Conservation (phyloP, 352 stramenopile genomes). For the Phytophthora meadii region DNA sequence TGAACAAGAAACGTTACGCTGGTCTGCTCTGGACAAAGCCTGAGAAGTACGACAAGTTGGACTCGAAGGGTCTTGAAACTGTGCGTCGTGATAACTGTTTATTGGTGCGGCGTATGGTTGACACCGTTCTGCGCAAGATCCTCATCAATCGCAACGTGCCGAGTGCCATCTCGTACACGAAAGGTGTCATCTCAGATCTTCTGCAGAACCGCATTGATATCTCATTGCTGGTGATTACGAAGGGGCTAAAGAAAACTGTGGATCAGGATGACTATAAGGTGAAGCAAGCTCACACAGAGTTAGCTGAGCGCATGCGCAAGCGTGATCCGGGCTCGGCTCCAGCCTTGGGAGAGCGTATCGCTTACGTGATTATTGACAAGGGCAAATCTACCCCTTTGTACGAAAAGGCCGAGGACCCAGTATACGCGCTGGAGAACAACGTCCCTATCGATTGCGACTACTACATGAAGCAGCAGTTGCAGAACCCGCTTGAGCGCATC, state of each 20-base stretch:
- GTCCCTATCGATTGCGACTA: slow-evolving; percentile 99
- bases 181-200: slow-evolving; percentile 97
- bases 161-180: slow-evolving; percentile 97
- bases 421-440: slow-evolving; percentile 99
- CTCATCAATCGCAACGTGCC: slow-evolving; percentile 97
- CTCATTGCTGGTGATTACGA: slow-evolving; percentile 99
- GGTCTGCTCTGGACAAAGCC: slow-evolving; percentile 84
- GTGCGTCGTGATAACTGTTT: slow-evolving; percentile 99
- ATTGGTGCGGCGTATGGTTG: slow-evolving; percentile 97
- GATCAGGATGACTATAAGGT: slow-evolving; percentile 98
- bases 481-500: slow-evolving; percentile 97
- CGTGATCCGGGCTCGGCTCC: slow-evolving; percentile 97
- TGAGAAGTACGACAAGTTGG: slow-evolving; percentile 99
- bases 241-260: slow-evolving; percentile 98
- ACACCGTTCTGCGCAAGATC: slow-evolving; percentile 98
- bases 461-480: slow-evolving; percentile 99
- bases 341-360: slow-evolving; percentile 98
- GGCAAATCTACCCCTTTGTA: slow-evolving; percentile 96
- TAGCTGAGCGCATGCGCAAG: slow-evolving; percentile 98
- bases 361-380: slow-evolving; percentile 99
- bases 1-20: slow-evolving; percentile 99
- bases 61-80: slow-evolving; percentile 98
- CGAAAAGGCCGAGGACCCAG: slow-evolving; percentile 98
- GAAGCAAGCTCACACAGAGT: slow-evolving; percentile 99
- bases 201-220: slow-evolving; percentile 99